Conservation (phyloP, 176 grass and related monocot species). For the Carex parvula region DNA sequence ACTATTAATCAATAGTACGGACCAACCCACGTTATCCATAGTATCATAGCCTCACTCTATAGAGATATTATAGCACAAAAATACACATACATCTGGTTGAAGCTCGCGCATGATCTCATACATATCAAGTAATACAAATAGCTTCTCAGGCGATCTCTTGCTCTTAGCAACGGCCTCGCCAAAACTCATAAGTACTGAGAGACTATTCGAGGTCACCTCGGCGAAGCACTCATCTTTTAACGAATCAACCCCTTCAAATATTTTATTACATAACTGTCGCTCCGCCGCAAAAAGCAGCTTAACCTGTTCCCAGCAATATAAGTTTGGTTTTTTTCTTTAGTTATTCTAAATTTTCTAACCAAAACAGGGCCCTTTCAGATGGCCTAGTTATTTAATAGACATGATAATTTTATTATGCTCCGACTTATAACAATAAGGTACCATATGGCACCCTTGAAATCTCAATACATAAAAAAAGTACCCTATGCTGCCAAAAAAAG, state of each 20-base stretch:
- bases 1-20: too few species aligned
- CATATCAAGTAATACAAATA: slow-evolving; percentile 96
- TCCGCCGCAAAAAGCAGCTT: slow-evolving; percentile 93
- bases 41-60: too few species aligned
- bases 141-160: slow-evolving; percentile 92
- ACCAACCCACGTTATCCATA: too few species aligned
- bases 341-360: neutral
- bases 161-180: slow-evolving; percentile 97
- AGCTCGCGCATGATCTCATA: slow-evolving; percentile 98
- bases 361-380: neutral
- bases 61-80: slow-evolving; percentile 14
- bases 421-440: neutral
- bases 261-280: slow-evolving; percentile 76
- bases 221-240: slow-evolving; percentile 85
- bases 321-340: neutral
- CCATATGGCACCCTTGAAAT: neutral
- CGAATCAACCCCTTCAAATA: slow-evolving; percentile 83
- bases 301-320: slow-evolving; percentile 43
- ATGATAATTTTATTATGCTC: neutral
- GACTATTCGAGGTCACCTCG: slow-evolving; percentile 75
- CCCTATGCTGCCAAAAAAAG: neutral
- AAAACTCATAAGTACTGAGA: slow-evolving; percentile 84
- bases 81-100: slow-evolving; percentile 71
- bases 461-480: neutral
- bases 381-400: neutral